Percentiles rank a stretch among this genome's conserved stretches.
phyloP scores from a whole-genome alignment of 2,329 filamentous ascomycete genomes.

The Paraphoma sp. region DNA sequence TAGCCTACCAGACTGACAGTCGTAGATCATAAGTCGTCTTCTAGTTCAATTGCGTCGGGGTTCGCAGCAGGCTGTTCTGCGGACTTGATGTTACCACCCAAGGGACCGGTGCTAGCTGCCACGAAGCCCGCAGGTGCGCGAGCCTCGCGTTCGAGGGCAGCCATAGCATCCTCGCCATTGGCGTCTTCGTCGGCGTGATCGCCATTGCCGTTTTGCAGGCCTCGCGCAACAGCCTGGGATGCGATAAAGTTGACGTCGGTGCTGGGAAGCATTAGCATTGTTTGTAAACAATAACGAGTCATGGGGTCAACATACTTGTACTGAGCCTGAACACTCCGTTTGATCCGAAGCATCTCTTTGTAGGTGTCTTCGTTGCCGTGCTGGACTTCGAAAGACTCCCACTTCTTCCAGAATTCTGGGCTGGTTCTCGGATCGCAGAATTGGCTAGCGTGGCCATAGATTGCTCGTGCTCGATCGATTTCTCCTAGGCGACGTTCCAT shows the following conservation, averaged over 20 bases:
- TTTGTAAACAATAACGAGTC: not conserved
- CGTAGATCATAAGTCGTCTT: conserved; percentile 57
- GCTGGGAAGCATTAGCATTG: conserved; percentile 52
- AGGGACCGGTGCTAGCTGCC: conserved; percentile 77
- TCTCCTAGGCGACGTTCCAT: conserved; percentile 93
- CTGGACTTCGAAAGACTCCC: conserved; percentile 96
- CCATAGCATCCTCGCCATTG: conserved; percentile 80
- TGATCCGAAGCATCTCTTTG: conserved; percentile 98
- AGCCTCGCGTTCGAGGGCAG: conserved; percentile 85
- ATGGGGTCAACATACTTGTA: conserved; percentile 71
- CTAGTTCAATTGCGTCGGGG: conserved; percentile 84
- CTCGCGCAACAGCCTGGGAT: conserved; percentile 87
- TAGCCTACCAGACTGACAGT: conserved; percentile 9
- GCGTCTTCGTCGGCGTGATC: conserved; percentile 52
- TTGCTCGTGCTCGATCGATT: conserved; percentile 92
- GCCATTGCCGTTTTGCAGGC: conserved; percentile 65
- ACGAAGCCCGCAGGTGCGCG: conserved; percentile 90
- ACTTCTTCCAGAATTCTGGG: conserved; percentile 91
- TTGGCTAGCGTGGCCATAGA: conserved; percentile 95
- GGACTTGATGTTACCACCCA: conserved; percentile 63
- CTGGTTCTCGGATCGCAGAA: conserved; percentile 96
- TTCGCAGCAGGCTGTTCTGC: conserved; percentile 64
- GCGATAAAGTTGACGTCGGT: conserved; percentile 99
- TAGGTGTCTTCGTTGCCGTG: conserved; percentile 99
- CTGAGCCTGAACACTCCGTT: conserved; percentile 94